phyloP scores from a whole-genome alignment of 1,284 basidiomycete genomes.

The Ceratorhiza oryzae-sativae region DNA sequence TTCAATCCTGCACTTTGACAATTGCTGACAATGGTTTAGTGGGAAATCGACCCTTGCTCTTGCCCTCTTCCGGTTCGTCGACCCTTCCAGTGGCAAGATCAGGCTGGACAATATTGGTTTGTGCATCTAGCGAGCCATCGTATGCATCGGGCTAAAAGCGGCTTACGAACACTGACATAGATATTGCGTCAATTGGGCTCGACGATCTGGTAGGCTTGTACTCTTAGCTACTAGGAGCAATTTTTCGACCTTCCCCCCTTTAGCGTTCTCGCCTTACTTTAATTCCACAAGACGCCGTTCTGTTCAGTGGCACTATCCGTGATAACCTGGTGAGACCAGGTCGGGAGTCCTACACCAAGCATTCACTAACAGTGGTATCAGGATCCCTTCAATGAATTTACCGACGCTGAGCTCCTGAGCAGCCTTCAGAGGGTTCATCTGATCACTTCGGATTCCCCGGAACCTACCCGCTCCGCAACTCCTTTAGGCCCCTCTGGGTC shows the following conservation, averaged over 20 bases:
- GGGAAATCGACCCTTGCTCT: conserved; percentile 88
- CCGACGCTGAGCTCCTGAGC: conserved; percentile 61
- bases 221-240: not conserved
- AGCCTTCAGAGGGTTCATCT: conserved; percentile 57
- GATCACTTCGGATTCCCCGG: conserved; percentile 58
- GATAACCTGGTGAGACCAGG: conserved; percentile 4
- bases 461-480: conserved; percentile 55
- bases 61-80: conserved; percentile 86
- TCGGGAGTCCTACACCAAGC: not conserved
- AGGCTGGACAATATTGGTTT: conserved; percentile 79
- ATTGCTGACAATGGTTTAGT: conserved; percentile 49
- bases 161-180: no score
- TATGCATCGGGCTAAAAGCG: not conserved
- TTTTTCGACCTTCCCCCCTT: not conserved
- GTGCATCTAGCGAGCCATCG: no score
- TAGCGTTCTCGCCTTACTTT: conserved; percentile 22
- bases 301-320: conserved; percentile 29
- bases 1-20: not conserved
- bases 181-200: conserved; percentile 86
- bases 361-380: conserved; percentile 49
- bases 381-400: conserved; percentile 86
- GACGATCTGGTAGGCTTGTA: conserved; percentile 81
- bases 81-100: conserved; percentile 81
- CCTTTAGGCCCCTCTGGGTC: conserved; percentile 54
- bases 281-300: not conserved